phyloP scores from a whole-genome alignment of 768 basidiomycete species.

The Dioszegia hungarica region DNA sequence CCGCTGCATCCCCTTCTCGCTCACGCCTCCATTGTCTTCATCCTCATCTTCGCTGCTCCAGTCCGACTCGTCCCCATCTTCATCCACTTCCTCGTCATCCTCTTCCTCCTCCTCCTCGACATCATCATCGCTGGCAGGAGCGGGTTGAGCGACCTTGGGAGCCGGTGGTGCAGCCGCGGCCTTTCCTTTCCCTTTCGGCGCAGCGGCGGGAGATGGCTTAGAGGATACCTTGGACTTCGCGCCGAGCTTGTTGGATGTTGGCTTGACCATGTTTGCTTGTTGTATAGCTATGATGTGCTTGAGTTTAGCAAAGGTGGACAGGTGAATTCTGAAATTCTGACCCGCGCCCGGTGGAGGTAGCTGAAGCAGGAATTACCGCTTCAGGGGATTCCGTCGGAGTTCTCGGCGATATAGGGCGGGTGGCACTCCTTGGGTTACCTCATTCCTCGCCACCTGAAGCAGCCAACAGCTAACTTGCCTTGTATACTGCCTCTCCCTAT shows the following conservation, averaged over 20 bases:
- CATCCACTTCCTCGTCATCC: constrained; percentile 32
- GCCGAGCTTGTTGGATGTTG: constrained; percentile 26
- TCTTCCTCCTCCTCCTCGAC: too few species aligned
- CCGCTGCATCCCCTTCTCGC: constrained; percentile 36
- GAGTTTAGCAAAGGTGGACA: neutral
- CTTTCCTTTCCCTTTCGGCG: constrained; percentile 26
- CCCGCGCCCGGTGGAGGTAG: too few species aligned
- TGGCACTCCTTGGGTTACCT: too few species aligned
- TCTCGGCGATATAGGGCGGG: too few species aligned
- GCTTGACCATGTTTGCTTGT: constrained; percentile 17
- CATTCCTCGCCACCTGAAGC: too few species aligned
- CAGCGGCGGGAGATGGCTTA: neutral
- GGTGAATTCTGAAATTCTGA: constrained; percentile 8
- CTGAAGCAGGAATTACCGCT: too few species aligned
- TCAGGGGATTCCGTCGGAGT: too few species aligned
- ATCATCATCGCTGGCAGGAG: constrained; percentile 15
- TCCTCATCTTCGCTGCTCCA: constrained; percentile 42
- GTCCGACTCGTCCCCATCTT: constrained; percentile 32
- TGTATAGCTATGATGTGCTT: neutral
- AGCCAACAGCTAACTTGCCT: too few species aligned
- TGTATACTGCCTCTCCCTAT: too few species aligned
- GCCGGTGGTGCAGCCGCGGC: constrained; percentile 1
- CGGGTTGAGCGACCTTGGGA: neutral
- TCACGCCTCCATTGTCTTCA: constrained; percentile 40
- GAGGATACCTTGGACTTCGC: constrained; percentile 6